phyloP scores from a whole-genome alignment of 2,329 filamentous ascomycete species.

The Pezicula carpinea region DNA sequence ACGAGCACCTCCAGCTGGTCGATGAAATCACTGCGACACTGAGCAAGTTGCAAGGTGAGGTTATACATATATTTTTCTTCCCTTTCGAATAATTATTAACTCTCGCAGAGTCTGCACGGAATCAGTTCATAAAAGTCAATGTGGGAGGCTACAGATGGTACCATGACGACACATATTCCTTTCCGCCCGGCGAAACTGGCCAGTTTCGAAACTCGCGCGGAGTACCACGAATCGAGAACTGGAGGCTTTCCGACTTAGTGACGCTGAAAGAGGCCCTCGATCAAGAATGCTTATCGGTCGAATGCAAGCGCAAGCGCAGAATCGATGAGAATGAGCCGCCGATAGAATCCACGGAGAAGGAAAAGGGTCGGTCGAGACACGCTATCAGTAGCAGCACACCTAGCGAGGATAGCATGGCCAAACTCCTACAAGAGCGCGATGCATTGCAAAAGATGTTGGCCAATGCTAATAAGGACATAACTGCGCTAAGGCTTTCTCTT shows the following conservation, averaged over 20 bases:
- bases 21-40: slow-evolving; percentile 1
- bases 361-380: neutral
- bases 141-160: slow-evolving; percentile 1
- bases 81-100: neutral
- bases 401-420: neutral
- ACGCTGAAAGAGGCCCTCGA: neutral
- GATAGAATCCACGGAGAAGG: neutral
- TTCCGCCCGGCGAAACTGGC: neutral
- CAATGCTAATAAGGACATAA: neutral
- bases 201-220: neutral
- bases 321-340: neutral
- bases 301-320: slow-evolving; percentile 1
- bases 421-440: neutral
- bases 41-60: neutral
- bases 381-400: neutral
- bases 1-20: neutral
- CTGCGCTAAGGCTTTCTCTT: neutral
- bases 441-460: neutral
- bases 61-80: neutral
- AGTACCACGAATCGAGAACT: neutral
- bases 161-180: neutral
- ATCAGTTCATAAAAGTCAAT: slow-evolving; percentile 1
- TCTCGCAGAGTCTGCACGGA: neutral
- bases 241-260: neutral
- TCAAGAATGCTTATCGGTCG: neutral